Evolutionary conservation across 441 rosid genomes (phyloP), one percentile per base, ranked within the genome.

Genomic region (Pelargonium fulgidum): DNA sequence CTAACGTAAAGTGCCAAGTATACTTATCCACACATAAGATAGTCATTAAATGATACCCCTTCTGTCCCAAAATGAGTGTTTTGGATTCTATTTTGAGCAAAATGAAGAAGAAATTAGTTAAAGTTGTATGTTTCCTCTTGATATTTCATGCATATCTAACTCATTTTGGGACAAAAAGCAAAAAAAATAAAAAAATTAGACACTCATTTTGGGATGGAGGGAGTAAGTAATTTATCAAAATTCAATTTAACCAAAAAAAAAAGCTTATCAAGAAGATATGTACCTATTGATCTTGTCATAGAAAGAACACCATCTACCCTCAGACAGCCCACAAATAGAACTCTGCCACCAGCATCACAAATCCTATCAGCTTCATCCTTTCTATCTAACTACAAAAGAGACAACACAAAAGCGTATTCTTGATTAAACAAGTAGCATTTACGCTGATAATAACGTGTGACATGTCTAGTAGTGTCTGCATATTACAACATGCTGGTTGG

Each of bases 241-340:
- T 19, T 29, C 19, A 58, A 58, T 54, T 14, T 33, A 44, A 8
- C 47, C 19, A 58, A 58, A 17, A 17, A 16, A 19, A 7, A 1
- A 22, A 22, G 24, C 1, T 8, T 17, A 56, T 56, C 26, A 56
- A 56, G 2, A 56, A 17, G 8, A 52, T 12, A 68, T 68, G 39
- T 62, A 70, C 78, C 74, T 6, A 75, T 70, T 33, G 78, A 64
- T 64, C 78, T 70, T 17, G 78, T 59, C 78, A 75, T 70, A 29
- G 78, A 66, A 52, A 75, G 78, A 75, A 75, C 65, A 1, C 78
- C 78, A 20, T 62, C 33, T n/a, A 70, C 78, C 39, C 78, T 69
- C 48, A 70, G 58, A 13, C 78, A 69, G 7, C 64, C 69, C 68
- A 70, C 62, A 19, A 62, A 50, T 39, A 75, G 64, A 47, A 75